phyloP scores from a whole-genome alignment of 331 rosid genomes.

The Rhamnella rubrinervis region DNA sequence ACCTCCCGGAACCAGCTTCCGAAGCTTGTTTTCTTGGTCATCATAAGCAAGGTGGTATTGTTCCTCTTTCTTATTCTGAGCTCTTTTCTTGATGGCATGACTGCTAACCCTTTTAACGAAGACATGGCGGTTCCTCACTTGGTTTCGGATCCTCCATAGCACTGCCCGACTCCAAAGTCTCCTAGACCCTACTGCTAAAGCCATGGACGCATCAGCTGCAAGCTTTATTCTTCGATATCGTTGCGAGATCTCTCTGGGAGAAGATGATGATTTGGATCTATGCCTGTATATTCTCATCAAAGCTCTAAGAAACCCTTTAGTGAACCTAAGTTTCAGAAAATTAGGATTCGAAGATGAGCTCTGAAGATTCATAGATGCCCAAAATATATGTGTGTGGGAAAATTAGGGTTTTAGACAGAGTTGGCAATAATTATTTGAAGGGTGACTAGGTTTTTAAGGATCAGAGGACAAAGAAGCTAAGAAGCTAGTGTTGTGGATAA shows the following conservation, averaged over 20 bases:
- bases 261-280: constrained; percentile 13
- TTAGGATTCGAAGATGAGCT: constrained; percentile 16
- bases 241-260: constrained; percentile 25
- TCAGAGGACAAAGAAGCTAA: not conserved
- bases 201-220: constrained; percentile 40
- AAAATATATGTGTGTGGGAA: not conserved
- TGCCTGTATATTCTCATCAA: constrained; percentile 21
- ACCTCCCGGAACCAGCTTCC: constrained; percentile 40
- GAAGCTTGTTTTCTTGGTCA: constrained; percentile 12
- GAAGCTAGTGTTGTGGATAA: not conserved
- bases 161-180: constrained; percentile 39
- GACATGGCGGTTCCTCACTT: not conserved
- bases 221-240: constrained; percentile 19
- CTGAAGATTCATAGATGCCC: constrained; percentile 19
- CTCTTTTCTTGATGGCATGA: constrained; percentile 3
- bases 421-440: not conserved
- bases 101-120: not conserved
- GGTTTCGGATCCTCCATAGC: constrained; percentile 24
- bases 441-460: not conserved
- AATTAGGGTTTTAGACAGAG: constrained; percentile 22
- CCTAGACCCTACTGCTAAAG: constrained; percentile 28
- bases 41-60: not conserved
- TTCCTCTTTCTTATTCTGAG: not conserved
- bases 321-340: constrained; percentile 26
- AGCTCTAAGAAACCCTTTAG: constrained; percentile 23